Evolutionary conservation across 805 yeast genomes (phyloP).

Genomic region (Teunomyces pallodes): DNA sequence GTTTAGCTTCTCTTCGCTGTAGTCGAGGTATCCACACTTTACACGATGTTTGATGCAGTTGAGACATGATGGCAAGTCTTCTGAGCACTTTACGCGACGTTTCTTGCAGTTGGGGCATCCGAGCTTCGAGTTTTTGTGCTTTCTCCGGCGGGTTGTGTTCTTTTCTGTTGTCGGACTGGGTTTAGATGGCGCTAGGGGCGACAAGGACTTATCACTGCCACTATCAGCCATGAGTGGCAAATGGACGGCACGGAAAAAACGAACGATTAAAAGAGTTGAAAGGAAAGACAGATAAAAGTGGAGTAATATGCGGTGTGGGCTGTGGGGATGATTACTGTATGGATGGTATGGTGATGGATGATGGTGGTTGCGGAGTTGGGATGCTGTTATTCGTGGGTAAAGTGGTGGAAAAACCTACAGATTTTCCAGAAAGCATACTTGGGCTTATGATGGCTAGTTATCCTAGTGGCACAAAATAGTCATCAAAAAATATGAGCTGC

Average conservation of each 20-base stretch:
- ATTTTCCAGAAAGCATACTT: background rate
- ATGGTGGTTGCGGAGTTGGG: too few species aligned
- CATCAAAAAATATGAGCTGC: background rate
- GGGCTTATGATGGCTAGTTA: background rate
- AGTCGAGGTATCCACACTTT: slow-evolving; percentile 39
- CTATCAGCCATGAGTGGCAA: background rate
- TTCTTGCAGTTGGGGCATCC: slow-evolving; percentile 52
- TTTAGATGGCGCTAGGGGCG: background rate
- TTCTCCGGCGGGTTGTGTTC: slow-evolving; percentile 14
- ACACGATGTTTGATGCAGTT: slow-evolving; percentile 41
- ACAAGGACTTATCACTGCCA: background rate
- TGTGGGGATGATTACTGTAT: too few species aligned
- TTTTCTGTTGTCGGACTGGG: background rate
- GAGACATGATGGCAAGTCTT: slow-evolving; percentile 37
- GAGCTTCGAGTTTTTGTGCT: slow-evolving; percentile 28
- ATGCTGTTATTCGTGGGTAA: too few species aligned
- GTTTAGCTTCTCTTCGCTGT: slow-evolving; percentile 28
- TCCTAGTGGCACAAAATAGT: background rate
- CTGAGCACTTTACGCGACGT: slow-evolving; percentile 49
- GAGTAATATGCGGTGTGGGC: too few species aligned
- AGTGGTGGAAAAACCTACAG: too few species aligned
- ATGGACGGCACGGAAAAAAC: background rate
- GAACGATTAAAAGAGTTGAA: background rate
- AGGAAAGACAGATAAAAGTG: background rate
- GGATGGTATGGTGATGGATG: background rate